Evolutionary conservation across 1,284 basidiomycete genomes (phyloP), one percentile per base, ranked within the genome.

Genomic region (Meripilus lineatus): DNA sequence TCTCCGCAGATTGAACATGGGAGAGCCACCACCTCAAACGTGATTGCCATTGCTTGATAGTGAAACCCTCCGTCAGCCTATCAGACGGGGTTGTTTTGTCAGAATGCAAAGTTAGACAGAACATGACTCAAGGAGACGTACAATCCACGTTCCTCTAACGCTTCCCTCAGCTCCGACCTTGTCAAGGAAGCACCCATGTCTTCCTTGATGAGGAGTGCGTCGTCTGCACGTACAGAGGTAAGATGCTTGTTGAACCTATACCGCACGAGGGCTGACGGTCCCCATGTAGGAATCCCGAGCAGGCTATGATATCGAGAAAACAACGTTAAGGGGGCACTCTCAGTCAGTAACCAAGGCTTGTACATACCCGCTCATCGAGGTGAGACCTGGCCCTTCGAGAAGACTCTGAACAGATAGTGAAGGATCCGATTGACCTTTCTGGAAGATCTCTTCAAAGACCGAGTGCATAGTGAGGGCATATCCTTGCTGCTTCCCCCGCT

Each of bases 81-180:
- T 34, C 3, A 39, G 32, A 11, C 14, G 15, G 5, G n/a, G 8
- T 10, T 8, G 10, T n/a, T 30, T 21, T 23, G 34, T 50, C 26
- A 50, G 47, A 23, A 4, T 13, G n/a, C 11, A 13, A 14, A 8
- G 28, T 21, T 36, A 8, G n/a, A 17, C 22, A 15, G 3, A 46
- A 23, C 26, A 18, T 26, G 14, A 11, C 14, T n/a, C n/a, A 10
- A 32, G 45, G 42, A 32, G 17, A 71, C 83, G 61, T 58, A 89
- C 87, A 89, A 73, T 54, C 83, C 87, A 47, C 86, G 79, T 58
- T 88, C 85, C 46, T 75, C 69, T 17, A 89, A 67, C 5, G 83
- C 81, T 42, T 81, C 75, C 21, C 69, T 64, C 4, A 89, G 63
- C 47, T 82, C 81, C 2, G 65, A 63, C 13, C 67, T 58, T 4